Conservation (phyloP, 1,139 yeast species). For the Suhomyces terraborum region DNA sequence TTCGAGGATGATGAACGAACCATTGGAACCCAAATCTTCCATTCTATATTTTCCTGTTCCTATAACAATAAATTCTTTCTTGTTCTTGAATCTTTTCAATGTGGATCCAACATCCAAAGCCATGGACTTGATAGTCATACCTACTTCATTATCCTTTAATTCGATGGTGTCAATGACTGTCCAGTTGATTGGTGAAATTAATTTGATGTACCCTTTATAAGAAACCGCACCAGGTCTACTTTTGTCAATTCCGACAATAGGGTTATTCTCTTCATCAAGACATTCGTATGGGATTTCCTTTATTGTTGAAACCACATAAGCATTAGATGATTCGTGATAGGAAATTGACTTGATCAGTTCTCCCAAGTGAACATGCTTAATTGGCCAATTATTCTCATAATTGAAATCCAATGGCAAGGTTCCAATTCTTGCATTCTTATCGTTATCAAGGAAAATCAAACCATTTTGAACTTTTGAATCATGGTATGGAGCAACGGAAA, state of each 20-base stretch:
- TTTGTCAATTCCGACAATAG: constrained; percentile 59
- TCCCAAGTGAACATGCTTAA: constrained; percentile 54
- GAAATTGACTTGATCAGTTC: constrained; percentile 70
- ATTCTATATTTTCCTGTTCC: constrained; percentile 80
- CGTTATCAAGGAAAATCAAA: constrained; percentile 70
- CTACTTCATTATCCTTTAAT: constrained; percentile 68
- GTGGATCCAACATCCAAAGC: constrained; percentile 53
- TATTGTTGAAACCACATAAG: constrained; percentile 67
- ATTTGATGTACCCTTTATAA: constrained; percentile 60
- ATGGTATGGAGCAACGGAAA: constrained; percentile 59
- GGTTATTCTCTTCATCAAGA: constrained; percentile 73
- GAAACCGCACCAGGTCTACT: constrained; percentile 52
- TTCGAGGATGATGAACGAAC: constrained; percentile 74
- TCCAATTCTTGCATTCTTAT: constrained; percentile 72
- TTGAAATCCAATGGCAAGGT: constrained; percentile 53
- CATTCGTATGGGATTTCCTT: constrained; percentile 63
- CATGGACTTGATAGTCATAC: constrained; percentile 59
- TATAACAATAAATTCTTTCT: constrained; percentile 69
- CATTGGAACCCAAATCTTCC: constrained; percentile 83
- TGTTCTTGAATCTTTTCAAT: constrained; percentile 54
- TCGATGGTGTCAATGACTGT: constrained; percentile 69
- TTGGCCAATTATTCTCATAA: constrained; percentile 67
- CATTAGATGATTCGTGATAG: constrained; percentile 69
- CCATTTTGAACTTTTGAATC: constrained; percentile 49
- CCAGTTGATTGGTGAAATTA: constrained; percentile 79